Percentiles rank a stretch among this genome's conserved stretches.
These are phyloP conservation scores for Colletotrichum salicis DNA, from an alignment of 2,329 filamentous ascomycete species.

Conservation along the genomic window DNA sequence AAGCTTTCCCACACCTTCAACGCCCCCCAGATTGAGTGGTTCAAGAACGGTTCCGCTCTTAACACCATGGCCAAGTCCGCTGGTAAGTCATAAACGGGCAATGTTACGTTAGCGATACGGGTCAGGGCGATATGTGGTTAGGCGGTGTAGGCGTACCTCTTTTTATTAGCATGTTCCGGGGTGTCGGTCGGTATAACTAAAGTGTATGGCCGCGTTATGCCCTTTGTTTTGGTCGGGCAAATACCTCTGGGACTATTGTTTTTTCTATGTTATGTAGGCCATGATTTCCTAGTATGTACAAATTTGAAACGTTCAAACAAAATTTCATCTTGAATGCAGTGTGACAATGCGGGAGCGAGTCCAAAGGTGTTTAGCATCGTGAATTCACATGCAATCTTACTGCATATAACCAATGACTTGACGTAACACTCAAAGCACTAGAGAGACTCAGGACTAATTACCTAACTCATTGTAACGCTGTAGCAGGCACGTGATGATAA, in stretches of 20 bases:
- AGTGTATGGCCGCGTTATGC: slow-evolving; percentile 26
- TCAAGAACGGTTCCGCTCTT: slow-evolving; percentile 95
- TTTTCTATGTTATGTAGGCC: slow-evolving; percentile 41
- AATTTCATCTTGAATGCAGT: not conserved
- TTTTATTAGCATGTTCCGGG: slow-evolving; percentile 37
- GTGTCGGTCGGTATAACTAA: slow-evolving; percentile 32
- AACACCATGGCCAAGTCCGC: slow-evolving; percentile 94
- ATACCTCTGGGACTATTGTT: slow-evolving; percentile 36
- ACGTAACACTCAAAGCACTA: not conserved
- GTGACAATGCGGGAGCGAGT: not conserved
- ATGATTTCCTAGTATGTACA: slow-evolving; percentile 46
- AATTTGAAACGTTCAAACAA: slow-evolving; percentile 41
- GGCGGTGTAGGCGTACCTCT: slow-evolving; percentile 45
- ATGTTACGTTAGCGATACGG: slow-evolving; percentile 20
- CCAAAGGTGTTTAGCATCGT: not conserved
- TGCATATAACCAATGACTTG: not conserved
- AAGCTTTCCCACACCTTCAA: slow-evolving; percentile 97
- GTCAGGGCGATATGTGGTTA: slow-evolving; percentile 35
- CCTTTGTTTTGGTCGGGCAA: slow-evolving; percentile 33
- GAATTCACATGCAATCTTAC: not conserved
- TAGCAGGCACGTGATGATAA: slow-evolving; percentile 23
- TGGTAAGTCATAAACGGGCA: slow-evolving; percentile 44
- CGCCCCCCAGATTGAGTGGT: slow-evolving; percentile 97
- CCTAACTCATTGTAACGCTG: not conserved
- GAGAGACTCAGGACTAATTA: too few species aligned